Conservation (phyloP, 495 filamentous ascomycete genomes). For the Pyrenula aspistea region DNA sequence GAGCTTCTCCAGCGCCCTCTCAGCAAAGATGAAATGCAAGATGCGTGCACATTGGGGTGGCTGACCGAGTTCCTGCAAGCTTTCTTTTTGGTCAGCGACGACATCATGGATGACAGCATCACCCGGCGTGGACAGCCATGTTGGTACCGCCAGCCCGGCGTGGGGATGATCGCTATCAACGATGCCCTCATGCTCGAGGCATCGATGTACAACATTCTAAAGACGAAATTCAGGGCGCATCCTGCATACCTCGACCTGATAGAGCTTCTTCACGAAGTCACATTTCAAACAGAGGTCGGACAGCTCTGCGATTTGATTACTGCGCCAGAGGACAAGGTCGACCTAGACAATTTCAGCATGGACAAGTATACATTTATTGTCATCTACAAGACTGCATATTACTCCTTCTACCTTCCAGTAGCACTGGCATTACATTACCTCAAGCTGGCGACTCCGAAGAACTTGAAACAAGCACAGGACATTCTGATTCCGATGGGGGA, state of each 20-base stretch:
- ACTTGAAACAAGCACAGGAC: constrained; percentile 73
- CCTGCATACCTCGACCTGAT: constrained; percentile 77
- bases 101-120: constrained; percentile 94
- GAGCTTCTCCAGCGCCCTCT: constrained; percentile 64
- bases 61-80: constrained; percentile 95
- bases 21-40: constrained; percentile 68
- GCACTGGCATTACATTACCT: constrained; percentile 75
- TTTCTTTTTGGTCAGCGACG: constrained; percentile 96
- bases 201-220: constrained; percentile 78
- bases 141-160: constrained; percentile 81
- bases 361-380: constrained; percentile 98
- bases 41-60: constrained; percentile 81
- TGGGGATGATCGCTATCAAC: constrained; percentile 94
- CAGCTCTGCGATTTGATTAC: constrained; percentile 92
- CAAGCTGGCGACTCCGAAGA: constrained; percentile 67
- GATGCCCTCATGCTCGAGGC: constrained; percentile 94
- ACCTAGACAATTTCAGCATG: constrained; percentile 86
- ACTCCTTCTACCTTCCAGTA: constrained; percentile 98
- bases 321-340: constrained; percentile 76
- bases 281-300: constrained; percentile 87
- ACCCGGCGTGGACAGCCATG: constrained; percentile 88
- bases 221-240: constrained; percentile 82
- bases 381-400: constrained; percentile 98
- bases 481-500: constrained; percentile 97
- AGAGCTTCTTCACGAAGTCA: constrained; percentile 90